Conservation (phyloP, 257 asterid species). For the Echium plantagineum region DNA sequence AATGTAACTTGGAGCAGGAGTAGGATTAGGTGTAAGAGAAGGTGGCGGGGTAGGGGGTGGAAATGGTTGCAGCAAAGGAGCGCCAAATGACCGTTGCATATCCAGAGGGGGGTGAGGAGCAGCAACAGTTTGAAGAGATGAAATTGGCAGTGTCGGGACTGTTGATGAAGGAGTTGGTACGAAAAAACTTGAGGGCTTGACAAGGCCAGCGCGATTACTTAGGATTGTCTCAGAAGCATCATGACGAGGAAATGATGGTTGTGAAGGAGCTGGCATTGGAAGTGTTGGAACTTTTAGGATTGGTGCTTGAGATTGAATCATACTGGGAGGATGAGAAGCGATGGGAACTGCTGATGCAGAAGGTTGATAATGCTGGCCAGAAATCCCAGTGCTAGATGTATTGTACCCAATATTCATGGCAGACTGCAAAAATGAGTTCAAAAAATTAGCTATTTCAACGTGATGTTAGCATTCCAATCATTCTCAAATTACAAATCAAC, state of each 20-base stretch:
- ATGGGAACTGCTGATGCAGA: constrained; percentile 23
- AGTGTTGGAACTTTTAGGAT: not conserved
- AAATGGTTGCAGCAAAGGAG: constrained; percentile 97
- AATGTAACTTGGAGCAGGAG: constrained; percentile 40
- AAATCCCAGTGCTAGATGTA: constrained; percentile 35
- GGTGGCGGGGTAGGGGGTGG: constrained; percentile 99
- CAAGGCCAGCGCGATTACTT: constrained; percentile 45
- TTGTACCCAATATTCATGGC: constrained; percentile 44
- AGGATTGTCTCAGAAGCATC: constrained; percentile 44
- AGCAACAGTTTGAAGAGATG: constrained; percentile 49
- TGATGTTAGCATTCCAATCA: constrained; percentile 1
- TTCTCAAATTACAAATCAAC: not conserved
- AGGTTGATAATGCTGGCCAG: constrained; percentile 42
- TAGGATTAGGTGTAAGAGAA: constrained; percentile 65
- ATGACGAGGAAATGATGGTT: constrained; percentile 34
- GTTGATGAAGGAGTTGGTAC: constrained; percentile 59
- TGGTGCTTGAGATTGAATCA: constrained; percentile 18
- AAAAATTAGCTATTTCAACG: not conserved
- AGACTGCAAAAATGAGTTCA: constrained; percentile 28
- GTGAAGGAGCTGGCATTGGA: constrained; percentile 31
- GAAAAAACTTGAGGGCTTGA: constrained; percentile 79
- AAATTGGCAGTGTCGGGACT: constrained; percentile 43
- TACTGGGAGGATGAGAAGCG: constrained; percentile 37
- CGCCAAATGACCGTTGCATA: constrained; percentile 71
- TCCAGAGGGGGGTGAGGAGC: constrained; percentile 57